A percentile compares a stretch with the other conserved stretches of the same genome.
Conservation (phyloP, 2,329 filamentous ascomycete species). For the Xylaria sp. region DNA sequence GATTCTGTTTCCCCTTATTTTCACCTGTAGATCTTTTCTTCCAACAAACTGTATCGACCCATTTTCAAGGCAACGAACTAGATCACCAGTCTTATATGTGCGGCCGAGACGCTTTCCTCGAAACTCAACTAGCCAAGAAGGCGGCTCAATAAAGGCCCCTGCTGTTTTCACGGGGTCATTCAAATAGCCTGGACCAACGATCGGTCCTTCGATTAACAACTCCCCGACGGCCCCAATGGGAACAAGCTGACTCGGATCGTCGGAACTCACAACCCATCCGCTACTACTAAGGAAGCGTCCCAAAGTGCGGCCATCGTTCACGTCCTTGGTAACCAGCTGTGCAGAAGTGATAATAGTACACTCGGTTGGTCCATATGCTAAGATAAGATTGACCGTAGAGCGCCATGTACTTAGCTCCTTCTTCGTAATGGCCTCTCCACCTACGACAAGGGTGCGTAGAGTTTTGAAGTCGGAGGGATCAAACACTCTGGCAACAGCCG, state of each 20-base stretch:
- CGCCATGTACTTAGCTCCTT: constrained; percentile 25
- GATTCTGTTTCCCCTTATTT: constrained; percentile 54
- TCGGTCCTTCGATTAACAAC: constrained; percentile 46
- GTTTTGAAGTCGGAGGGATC: constrained; percentile 29
- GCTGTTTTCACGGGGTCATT: constrained; percentile 45
- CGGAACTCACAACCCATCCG: constrained; percentile 48
- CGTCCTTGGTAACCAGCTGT: not conserved
- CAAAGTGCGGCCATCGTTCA: not conserved
- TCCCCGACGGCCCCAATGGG: constrained; percentile 43
- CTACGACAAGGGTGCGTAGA: constrained; percentile 30
- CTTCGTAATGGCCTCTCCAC: constrained; percentile 41
- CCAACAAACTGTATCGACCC: constrained; percentile 45
- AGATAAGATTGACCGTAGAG: constrained; percentile 12
- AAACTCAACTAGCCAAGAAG: constrained; percentile 5
- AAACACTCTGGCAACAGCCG: constrained; percentile 29
- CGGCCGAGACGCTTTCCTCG: constrained; percentile 54
- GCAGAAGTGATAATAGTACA: not conserved
- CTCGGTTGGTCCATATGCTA: constrained; percentile 24
- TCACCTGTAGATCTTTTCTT: constrained; percentile 55
- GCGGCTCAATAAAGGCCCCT: constrained; percentile 49
- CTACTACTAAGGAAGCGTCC: not conserved
- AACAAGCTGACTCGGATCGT: constrained; percentile 35
- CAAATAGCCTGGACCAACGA: constrained; percentile 48
- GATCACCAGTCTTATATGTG: constrained; percentile 50
- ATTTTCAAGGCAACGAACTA: constrained; percentile 45